A percentile compares a stretch with the other conserved stretches of the same genome.
Conservation (phyloP, 1,139 yeast genomes). For the Geotrichum restrictum region DNA sequence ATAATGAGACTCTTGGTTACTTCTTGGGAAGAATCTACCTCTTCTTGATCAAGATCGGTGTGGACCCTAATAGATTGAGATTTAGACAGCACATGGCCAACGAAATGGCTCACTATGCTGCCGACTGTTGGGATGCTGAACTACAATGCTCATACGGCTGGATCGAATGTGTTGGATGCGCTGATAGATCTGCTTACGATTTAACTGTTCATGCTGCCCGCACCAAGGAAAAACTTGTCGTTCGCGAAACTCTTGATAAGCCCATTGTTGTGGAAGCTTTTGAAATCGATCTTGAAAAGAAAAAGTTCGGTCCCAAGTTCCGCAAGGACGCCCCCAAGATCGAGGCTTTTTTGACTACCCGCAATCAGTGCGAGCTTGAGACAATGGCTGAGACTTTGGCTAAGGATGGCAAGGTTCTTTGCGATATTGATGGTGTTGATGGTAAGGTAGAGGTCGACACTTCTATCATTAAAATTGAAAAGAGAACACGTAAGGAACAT, state of each 20-base stretch:
- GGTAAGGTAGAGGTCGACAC: conserved; percentile 66
- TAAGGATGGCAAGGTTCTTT: conserved; percentile 59
- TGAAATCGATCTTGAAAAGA: conserved; percentile 85
- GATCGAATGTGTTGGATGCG: conserved; percentile 99
- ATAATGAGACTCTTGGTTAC: conserved; percentile 95
- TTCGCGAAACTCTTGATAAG: conserved; percentile 80
- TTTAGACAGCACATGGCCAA: conserved; percentile 98
- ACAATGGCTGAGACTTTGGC: conserved; percentile 66
- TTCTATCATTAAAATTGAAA: conserved; percentile 68
- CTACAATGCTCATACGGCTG: conserved; percentile 93
- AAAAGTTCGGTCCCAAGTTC: conserved; percentile 95
- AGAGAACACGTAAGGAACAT: conserved; percentile 79
- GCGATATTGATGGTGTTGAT: conserved; percentile 58
- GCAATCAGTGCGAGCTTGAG: conserved; percentile 85
- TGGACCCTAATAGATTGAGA: conserved; percentile 74
- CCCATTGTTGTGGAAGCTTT: conserved; percentile 78
- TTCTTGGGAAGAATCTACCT: conserved; percentile 87
- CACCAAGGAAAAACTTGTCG: conserved; percentile 91
- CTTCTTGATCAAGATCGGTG: conserved; percentile 86
- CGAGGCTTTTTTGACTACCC: conserved; percentile 68
- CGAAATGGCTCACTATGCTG: conserved; percentile 99
- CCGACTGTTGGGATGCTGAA: conserved; percentile 99
- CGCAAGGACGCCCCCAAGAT: conserved; percentile 94
- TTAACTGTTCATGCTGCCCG: conserved; percentile 91
- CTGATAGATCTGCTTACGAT: conserved; percentile 98